Base-by-base conservation (phyloP, 2,329 filamentous ascomycete genomes). In the Ilyonectria robusta region DNA sequence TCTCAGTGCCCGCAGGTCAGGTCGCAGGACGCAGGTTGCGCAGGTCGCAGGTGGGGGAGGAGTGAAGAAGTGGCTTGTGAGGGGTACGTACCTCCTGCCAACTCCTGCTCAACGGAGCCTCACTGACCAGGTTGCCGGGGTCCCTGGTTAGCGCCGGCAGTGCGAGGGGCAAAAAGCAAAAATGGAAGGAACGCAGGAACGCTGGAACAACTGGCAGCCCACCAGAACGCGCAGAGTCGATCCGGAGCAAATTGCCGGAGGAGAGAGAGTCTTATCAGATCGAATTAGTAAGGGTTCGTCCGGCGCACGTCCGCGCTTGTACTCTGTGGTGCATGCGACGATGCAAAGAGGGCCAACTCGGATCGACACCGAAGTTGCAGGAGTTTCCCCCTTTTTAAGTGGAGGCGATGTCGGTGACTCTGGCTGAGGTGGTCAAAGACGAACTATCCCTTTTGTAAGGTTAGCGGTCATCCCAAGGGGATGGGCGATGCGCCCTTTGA, bases 131-230 rank as follows among this genome's bases (percentile, higher is more conserved):
- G 17, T 37, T 57, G 44, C 53, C 48, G 44, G 53, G 53, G 26
- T 23, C 53, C 53, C 57, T 62, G 50, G 57, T 61, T 66, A 59
- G 64, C 54, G 59, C 64, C 53, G 47, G 64, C 64, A 66, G 31
- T 47, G 44, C 15, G 29, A 58, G 54, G 55, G 54, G 61, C 29
- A 54, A 62, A 59, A 33, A 44, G n/a, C 26, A 62, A 19, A n/a
- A 35, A 54, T 31, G 11, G 29, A 21, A 21, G 5, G 50, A 53
- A 35, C 9, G 11, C 17, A 6, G 48, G 26, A 19, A 51, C 15
- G 17, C 17, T 15, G 2, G 48, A 17, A 51, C n/a, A 33, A 19
- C 8, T n/a, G 23, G 6, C 26, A 23, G 17, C 5, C 3, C 11
- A 29, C 17, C n/a, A 3, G 4, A 26, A 31, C 29, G 47, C 26